These are phyloP conservation scores for Neopestalotiopsis clavispora DNA, from an alignment of 2,329 filamentous ascomycete genomes.

Conservation along the genomic window DNA sequence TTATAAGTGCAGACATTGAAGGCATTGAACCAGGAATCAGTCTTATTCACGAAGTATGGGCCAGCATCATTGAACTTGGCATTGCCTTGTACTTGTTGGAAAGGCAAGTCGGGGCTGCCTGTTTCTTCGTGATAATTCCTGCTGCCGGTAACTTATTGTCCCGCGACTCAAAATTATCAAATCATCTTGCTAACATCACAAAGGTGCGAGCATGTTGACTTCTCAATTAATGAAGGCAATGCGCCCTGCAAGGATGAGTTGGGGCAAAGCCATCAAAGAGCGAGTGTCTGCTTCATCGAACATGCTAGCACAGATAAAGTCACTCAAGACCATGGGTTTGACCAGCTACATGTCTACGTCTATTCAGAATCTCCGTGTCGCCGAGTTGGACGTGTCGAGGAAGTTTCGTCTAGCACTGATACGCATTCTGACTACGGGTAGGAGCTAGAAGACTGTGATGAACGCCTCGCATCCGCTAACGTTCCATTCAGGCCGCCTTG, in stretches of 20 bases:
- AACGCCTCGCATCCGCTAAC: background rate
- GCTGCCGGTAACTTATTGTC: slow-evolving; percentile 28
- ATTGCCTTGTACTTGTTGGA: slow-evolving; percentile 43
- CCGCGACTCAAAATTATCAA: background rate
- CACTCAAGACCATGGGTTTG: slow-evolving; percentile 9
- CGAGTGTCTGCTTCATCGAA: slow-evolving; percentile 6
- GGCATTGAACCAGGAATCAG: slow-evolving; percentile 32
- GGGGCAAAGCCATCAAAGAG: slow-evolving; percentile 7
- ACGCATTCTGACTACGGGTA: slow-evolving; percentile 4
- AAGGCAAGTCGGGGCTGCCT: slow-evolving; percentile 37
- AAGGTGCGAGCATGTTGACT: background rate
- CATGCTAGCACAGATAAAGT: slow-evolving; percentile 16
- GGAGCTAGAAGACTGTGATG: background rate
- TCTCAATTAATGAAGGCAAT: background rate
- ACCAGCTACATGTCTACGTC: background rate
- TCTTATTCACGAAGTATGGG: slow-evolving; percentile 43
- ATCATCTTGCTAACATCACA: background rate
- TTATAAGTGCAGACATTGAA: slow-evolving; percentile 53
- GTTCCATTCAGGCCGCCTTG: background rate
- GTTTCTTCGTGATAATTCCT: slow-evolving; percentile 34
- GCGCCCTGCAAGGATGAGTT: slow-evolving; percentile 13
- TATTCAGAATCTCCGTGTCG: slow-evolving; percentile 12
- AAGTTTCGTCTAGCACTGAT: slow-evolving; percentile 8
- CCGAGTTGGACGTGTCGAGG: slow-evolving; percentile 13
- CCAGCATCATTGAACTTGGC: slow-evolving; percentile 40